A percentile compares a stretch with the other conserved stretches of the same genome.
phyloP scores from a whole-genome alignment of 2,329 filamentous ascomycete genomes.

The Fusarium sp. region DNA sequence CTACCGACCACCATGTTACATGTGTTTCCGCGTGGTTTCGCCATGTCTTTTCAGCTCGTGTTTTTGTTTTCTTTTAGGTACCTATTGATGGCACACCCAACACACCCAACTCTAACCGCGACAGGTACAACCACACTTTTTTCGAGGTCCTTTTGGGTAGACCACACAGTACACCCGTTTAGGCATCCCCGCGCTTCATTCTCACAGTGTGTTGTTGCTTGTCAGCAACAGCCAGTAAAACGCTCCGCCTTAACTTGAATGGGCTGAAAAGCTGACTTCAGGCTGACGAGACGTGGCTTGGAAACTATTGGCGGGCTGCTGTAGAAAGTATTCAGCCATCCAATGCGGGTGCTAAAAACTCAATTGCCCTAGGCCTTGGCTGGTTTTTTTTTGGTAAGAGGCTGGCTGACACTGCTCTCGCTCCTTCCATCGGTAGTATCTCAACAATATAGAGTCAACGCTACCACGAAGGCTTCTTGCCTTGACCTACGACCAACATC shows the following conservation, averaged over 20 bases:
- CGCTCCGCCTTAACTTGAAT: conserved; percentile 16
- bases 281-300: conserved; percentile 39
- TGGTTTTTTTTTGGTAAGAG: not conserved
- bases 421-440: not conserved
- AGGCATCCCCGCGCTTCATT: not conserved
- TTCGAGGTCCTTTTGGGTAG: not conserved
- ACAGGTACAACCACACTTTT: conserved; percentile 38
- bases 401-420: conserved; percentile 14
- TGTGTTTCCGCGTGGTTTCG: conserved; percentile 9
- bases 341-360: conserved; percentile 9
- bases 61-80: conserved; percentile 15
- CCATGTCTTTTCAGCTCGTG: conserved; percentile 28
- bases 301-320: not conserved
- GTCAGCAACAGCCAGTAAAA: conserved; percentile 12
- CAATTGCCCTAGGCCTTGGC: conserved; percentile 5
- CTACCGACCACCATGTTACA: conserved; percentile 15
- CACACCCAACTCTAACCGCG: not conserved
- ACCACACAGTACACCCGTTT: not conserved
- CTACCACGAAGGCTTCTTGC: not conserved
- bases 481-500: not conserved
- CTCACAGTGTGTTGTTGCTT: conserved; percentile 31
- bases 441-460: not conserved
- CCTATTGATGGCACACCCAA: not conserved
- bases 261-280: conserved; percentile 37
- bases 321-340: conserved; percentile 9